Conservation (phyloP, 1,284 basidiomycete species). For the Malassezia sympodialis region DNA sequence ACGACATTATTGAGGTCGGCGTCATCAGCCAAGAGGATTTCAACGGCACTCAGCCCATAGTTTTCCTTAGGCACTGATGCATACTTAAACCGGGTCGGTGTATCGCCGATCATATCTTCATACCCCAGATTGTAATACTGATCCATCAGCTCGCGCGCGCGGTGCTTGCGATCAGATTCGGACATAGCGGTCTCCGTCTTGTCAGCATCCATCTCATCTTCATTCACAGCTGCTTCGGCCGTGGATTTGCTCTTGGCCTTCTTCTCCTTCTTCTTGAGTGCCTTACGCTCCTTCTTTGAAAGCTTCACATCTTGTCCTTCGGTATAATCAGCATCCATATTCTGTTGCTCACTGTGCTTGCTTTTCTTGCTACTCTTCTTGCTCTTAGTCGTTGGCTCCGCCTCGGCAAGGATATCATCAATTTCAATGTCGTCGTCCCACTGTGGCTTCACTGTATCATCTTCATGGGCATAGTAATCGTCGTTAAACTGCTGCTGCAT, state of each 20-base stretch:
- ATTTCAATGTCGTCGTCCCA: constrained; percentile 86
- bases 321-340: constrained; percentile 63
- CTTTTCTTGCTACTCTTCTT: constrained; percentile 55
- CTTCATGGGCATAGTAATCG: constrained; percentile 27
- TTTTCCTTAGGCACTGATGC: constrained; percentile 59
- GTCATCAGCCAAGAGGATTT: constrained; percentile 87
- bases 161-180: constrained; percentile 30
- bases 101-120: constrained; percentile 85
- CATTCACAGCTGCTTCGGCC: constrained; percentile 10
- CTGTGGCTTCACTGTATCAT: constrained; percentile 56
- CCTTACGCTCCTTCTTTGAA: constrained; percentile 76
- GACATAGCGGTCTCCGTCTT: neutral
- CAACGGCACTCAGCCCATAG: constrained; percentile 69
- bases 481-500: constrained; percentile 42
- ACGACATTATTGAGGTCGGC: constrained; percentile 83
- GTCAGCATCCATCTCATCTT: constrained; percentile 20
- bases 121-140: constrained; percentile 82
- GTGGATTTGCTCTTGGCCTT: constrained; percentile 8
- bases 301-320: constrained; percentile 48
- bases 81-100: constrained; percentile 91
- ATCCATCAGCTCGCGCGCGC: constrained; percentile 76
- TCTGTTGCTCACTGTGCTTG: neutral
- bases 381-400: constrained; percentile 45
- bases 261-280: constrained; percentile 29
- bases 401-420: constrained; percentile 57